Percentiles rank a stretch among this genome's conserved stretches.
Evolutionary conservation across 352 stramenopile genomes (phyloP).

Genomic region (Globisporangium spiculum): DNA sequence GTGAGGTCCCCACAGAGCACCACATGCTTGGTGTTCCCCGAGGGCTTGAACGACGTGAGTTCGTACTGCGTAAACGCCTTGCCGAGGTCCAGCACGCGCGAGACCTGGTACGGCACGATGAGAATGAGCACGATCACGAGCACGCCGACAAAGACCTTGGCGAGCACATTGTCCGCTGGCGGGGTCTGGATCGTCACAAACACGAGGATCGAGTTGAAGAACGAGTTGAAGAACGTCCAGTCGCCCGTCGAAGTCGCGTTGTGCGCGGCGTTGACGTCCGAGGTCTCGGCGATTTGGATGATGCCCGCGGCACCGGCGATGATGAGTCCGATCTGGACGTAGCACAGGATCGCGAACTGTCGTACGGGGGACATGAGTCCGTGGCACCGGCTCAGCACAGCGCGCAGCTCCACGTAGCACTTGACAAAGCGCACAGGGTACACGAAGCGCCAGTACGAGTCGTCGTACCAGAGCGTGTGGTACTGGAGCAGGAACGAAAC

Average conservation of each 20-base stretch:
- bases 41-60: conserved; percentile 67
- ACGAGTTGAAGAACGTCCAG: conserved; percentile 88
- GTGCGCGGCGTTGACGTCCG: conserved; percentile 39
- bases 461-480: conserved; percentile 78
- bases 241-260: conserved; percentile 60
- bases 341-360: conserved; percentile 80
- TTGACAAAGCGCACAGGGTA: conserved; percentile 84
- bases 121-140: conserved; percentile 84
- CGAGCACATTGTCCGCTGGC: conserved; percentile 75
- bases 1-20: conserved; percentile 84
- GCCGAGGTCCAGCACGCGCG: conserved; percentile 76
- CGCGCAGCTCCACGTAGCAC: conserved; percentile 73
- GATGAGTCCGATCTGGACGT: conserved; percentile 79
- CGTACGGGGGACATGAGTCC: conserved; percentile 72
- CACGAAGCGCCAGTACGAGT: conserved; percentile 76
- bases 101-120: conserved; percentile 84
- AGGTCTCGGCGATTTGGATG: conserved; percentile 85
- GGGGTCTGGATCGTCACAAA: conserved; percentile 87
- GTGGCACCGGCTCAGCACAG: conserved; percentile 78
- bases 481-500: conserved; percentile 70
- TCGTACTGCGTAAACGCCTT: conserved; percentile 75
- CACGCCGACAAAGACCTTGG: conserved; percentile 77
- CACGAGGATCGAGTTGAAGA: conserved; percentile 87
- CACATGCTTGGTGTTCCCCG: conserved; percentile 58
- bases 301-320: conserved; percentile 72